Evolutionary conservation across 225 moss, liverwort and hornwort species (phyloP).

Genomic region (Takakia lepidozioides): DNA sequence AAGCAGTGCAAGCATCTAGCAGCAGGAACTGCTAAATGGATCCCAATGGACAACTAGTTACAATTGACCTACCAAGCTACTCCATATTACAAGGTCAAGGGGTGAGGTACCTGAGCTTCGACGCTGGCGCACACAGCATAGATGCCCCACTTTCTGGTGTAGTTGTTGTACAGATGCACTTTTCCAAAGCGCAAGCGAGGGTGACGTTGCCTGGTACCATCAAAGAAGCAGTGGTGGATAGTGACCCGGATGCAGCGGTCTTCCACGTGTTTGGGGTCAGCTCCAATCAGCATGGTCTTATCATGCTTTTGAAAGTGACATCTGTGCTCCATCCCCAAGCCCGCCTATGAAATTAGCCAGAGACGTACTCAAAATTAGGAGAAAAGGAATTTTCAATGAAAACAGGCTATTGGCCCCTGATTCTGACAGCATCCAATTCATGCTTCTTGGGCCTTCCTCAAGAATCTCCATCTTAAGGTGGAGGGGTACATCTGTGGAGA

Average conservation of each 20-base stretch:
- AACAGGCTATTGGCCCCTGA: no score
- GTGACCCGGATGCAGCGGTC: slow-evolving; percentile 73
- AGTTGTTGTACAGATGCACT: slow-evolving; percentile 83
- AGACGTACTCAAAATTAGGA: no score
- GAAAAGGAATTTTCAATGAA: no score
- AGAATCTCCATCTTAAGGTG: no score
- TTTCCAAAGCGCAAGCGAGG: slow-evolving; percentile 78
- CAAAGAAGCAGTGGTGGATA: slow-evolving; percentile 77
- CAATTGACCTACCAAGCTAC: no score
- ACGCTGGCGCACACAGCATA: slow-evolving; percentile 85
- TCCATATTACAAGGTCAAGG: no score
- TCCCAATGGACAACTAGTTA: neutral
- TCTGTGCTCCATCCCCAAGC: slow-evolving; percentile 16
- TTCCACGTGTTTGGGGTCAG: slow-evolving; percentile 61
- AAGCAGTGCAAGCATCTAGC: no score
- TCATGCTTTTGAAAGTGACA: slow-evolving; percentile 79
- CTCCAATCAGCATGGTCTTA: slow-evolving; percentile 81
- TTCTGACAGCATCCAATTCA: no score
- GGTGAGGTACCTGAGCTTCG: slow-evolving; percentile 65
- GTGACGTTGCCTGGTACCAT: slow-evolving; percentile 66
- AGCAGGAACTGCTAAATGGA: neutral
- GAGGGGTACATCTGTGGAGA: no score
- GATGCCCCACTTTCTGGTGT: slow-evolving; percentile 68
- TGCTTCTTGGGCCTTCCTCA: no score
- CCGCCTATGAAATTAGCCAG: no score